phyloP scores from a whole-genome alignment of 495 filamentous ascomycete genomes.

The Penicillium lagena region DNA sequence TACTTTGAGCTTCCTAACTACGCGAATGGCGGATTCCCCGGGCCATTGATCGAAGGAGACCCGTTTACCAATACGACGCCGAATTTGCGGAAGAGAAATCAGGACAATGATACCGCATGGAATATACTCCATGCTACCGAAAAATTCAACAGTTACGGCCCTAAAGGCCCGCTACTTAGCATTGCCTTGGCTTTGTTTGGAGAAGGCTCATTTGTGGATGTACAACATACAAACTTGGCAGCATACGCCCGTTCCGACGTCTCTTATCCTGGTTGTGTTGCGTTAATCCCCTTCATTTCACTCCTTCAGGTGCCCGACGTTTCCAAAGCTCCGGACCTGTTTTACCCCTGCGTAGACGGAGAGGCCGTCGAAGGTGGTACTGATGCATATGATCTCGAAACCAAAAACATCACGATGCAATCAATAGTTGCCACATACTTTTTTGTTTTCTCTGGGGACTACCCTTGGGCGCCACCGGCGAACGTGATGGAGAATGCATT shows the following conservation, averaged over 20 bases:
- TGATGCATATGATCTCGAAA: too few relatives aligned
- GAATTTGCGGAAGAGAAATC: slow-evolving; percentile 4
- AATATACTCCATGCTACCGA: not conserved
- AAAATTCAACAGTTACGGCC: not conserved
- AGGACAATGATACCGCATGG: not conserved
- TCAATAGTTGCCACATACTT: not conserved
- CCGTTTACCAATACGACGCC: too few relatives aligned
- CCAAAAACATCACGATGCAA: not conserved
- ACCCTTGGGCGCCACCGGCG: not conserved
- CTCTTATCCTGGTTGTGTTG: not conserved
- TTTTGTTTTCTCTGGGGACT: not conserved
- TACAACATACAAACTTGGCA: too few relatives aligned
- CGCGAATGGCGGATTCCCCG: slow-evolving; percentile 9
- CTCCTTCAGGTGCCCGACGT: not conserved
- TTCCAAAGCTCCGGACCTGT: not conserved
- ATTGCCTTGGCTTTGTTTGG: not conserved
- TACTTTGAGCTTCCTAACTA: slow-evolving; percentile 26
- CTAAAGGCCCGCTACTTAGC: not conserved
- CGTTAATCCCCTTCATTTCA: not conserved
- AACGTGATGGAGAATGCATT: not conserved
- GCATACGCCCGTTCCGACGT: not conserved
- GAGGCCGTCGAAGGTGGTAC: too few relatives aligned
- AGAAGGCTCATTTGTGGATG: not conserved
- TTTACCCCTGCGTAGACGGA: too few relatives aligned
- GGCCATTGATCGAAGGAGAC: slow-evolving; percentile 9